Evolutionary conservation across 768 basidiomycete genomes (phyloP), one percentile per base, ranked within the genome.

Genomic region (Podaxis sp.): DNA sequence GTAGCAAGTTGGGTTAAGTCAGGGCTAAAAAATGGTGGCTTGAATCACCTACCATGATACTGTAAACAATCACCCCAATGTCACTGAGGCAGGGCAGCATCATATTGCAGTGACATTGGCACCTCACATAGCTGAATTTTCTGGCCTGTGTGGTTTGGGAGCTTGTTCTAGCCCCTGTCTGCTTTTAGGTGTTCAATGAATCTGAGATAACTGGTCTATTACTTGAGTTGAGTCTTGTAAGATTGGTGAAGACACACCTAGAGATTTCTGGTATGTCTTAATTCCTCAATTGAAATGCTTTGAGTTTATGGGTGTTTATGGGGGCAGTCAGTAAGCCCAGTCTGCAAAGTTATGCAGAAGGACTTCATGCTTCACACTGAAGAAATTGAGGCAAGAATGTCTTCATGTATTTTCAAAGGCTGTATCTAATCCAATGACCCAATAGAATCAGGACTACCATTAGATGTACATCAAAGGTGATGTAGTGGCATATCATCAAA

Each of bases 251-350:
- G 54, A 57, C 65, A 26, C 72, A 74, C 57, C 46, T 79, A 55
- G 77, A 79, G 63, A 75, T 78, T 59, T 70, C 76, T 24, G 73
- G 79, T 80, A 59, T 24, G 74, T 56, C 38, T 52, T 40, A 26
- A 24, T 51, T 8, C 19, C 17, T 17, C 46, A 6, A 30, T 57
- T 44, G 13, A 5, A 26, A 26, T 8, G 48, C 51, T 5, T 42
- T 26, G 39, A 28, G n/a, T 3, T 48, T 48, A 48, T 8, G 17
- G 51, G 61, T 26, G 44, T 40, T 44, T 80, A 78, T 76, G 3
- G 80, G 79, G 78, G 79, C 79, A 3, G 80, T 78, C 19, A 59
- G 59, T 22, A 52, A 51, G 24, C 71, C 76, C 8, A 78, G 79
- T 12, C 67, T 80, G 15, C 65, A 72, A 42, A 26, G 26, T 26